Evolutionary conservation across 2,329 filamentous ascomycete species (phyloP).

Genomic region (Monilinia vaccinii-corymbosi): DNA sequence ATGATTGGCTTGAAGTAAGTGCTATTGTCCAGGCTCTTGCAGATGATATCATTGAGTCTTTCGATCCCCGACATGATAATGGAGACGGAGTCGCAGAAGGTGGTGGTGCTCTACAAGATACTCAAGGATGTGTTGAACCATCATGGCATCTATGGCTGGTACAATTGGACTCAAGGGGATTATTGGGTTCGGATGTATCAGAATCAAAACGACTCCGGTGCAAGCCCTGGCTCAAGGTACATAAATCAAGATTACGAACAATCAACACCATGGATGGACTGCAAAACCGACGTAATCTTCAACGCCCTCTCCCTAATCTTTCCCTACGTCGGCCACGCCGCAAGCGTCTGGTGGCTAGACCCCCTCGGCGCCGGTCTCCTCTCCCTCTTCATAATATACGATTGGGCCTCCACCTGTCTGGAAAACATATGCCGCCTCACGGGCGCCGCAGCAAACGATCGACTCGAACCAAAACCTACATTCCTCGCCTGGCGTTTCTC

Average conservation of each 20-base stretch:
- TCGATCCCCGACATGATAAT: constrained; percentile 46
- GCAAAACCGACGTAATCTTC: constrained; percentile 53
- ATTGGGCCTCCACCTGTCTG: constrained; percentile 53
- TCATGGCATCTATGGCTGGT: constrained; percentile 44
- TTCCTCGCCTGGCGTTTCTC: constrained; percentile 46
- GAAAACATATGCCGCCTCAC: constrained; percentile 48
- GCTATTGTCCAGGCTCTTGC: constrained; percentile 45
- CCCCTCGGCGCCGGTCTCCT: constrained; percentile 48
- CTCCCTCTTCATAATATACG: constrained; percentile 57
- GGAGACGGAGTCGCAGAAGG: constrained; percentile 46
- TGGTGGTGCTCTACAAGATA: constrained; percentile 39
- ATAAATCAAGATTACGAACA: background rate
- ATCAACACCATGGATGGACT: constrained; percentile 33
- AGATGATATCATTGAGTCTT: constrained; percentile 50
- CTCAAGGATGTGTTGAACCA: constrained; percentile 41
- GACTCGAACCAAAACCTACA: constrained; percentile 43
- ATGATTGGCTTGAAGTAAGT: constrained; percentile 52
- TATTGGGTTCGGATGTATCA: constrained; percentile 47
- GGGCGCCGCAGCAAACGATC: constrained; percentile 41
- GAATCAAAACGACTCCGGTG: constrained; percentile 51
- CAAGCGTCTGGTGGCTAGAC: constrained; percentile 56
- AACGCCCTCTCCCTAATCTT: constrained; percentile 52
- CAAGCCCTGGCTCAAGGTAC: constrained; percentile 45
- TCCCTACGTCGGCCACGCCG: constrained; percentile 46
- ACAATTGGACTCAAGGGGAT: constrained; percentile 49